Evolutionary conservation across 2,329 filamentous ascomycete genomes (phyloP), one percentile per base, ranked within the genome.

Genomic region (Penicillium sp.): DNA sequence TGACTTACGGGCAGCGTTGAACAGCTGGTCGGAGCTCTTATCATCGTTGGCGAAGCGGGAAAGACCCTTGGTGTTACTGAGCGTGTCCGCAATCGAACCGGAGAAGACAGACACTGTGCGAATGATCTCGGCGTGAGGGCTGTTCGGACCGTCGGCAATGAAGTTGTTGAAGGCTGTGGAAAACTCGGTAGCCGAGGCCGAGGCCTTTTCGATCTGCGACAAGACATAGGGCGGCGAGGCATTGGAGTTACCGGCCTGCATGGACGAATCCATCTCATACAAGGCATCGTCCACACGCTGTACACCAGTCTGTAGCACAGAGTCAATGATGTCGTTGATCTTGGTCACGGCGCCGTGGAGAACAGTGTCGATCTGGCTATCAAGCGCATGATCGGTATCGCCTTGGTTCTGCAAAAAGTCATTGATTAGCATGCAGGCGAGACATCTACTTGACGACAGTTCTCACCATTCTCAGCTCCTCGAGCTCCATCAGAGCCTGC

Each of bases 181-280:
- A 71, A 98, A 98, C 68, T 98, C 93, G 71, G 95, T 97, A 10
- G 93, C 89, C 57, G 85, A 95, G 8, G 90, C 84, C 6, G 91
- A 93, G 0, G 93, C 91, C 76, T 97, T 98, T 68, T 98, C 93
- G 50, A 97, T 91, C 69, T 97, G 92, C 1, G 92, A 97, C 44
- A 98, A 78, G 10, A 98, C 91, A 66, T 95, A 97, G 1, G 92
- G 83, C 12, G 93, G 90, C 35, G 91, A 95, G 1, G 93, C 93
- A 64, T 95, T 98, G 74, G 97, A 93, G 75, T 98, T 98, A 70
- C 93, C 93, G 35, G 92, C 93, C 69, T 97, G 92, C 90, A 97
- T 97, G 18, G 88, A 88, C 18, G 93, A 97, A 71, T 98, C 93
- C 38, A 98, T 79, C 71, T 98, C 93, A 73, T 98, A 98, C 31